Base-by-base conservation (phyloP, 1,284 basidiomycete genomes). In the Porodaedalea pini region DNA sequence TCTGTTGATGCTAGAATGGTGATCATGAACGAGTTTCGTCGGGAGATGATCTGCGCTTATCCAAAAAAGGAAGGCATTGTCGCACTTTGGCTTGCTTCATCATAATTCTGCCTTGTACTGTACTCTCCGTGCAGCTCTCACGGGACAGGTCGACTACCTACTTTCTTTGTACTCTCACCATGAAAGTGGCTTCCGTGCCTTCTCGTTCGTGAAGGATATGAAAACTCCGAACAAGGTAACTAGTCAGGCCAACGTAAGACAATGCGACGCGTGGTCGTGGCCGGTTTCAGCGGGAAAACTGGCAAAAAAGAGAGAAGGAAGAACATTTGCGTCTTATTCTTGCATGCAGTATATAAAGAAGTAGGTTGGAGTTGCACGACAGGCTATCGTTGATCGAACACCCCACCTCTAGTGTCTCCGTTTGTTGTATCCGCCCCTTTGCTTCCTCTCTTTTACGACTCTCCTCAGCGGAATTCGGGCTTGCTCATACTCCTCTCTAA, bases 371-470 rank as follows among this genome's bases (percentile, higher is more conserved):
- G 2, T 29, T 17, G 45, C 6, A 15, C 19, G 45, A 2, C 5
- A 51, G 29, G 55, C 47, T 43, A 43, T 51, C 48, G 55, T 56
- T 56, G 55, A 56, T 34, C 55, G 55, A 56, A n/a, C 27, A 25
- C 31, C 45, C 25, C 45, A 17, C 29, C 45, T 19, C 5, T 19
- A 47, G 4, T 17, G 1, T 47, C 15, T 31, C 15, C 25, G 31
- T n/a, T 31, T 31, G 31, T 32, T 15, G n/a, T 17, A 13, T 17
- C 23, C 11, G n/a, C n/a, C 19, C 8, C 8, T 51, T 37, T 37
- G 31, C 15, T 34, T 37, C 23, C 21, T 29, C 13, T 5, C 31
- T 47, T 31, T 21, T 36, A 37, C 43, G 21, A 21, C 23, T 4
- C 10, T 52, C 23, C 4, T 52, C 17, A 21, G 6, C 25, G 21